Evolutionary conservation across 139 green algal species (phyloP).

Genomic region (Eudorina sp.): DNA sequence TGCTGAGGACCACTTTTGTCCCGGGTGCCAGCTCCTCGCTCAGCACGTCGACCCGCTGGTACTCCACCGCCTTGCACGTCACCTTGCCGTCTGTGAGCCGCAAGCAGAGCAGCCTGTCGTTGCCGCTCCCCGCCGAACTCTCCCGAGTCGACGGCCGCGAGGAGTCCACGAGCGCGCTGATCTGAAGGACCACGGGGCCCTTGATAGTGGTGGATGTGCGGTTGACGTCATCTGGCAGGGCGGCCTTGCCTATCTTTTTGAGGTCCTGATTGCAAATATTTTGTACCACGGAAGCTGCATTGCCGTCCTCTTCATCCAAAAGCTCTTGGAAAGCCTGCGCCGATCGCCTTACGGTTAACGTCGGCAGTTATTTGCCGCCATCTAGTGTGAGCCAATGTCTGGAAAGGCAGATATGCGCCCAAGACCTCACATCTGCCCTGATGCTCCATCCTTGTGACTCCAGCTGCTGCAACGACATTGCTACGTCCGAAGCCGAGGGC

Average conservation of each 20-base stretch:
- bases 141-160: background rate
- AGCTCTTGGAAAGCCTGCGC: slow-evolving; percentile 25
- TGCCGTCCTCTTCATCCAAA: slow-evolving; percentile 24
- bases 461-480: slow-evolving; percentile 35
- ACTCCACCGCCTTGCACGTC: slow-evolving; percentile 40
- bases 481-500: no score
- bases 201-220: slow-evolving; percentile 42
- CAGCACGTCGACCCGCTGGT: slow-evolving; percentile 42
- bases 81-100: slow-evolving; percentile 55
- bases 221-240: slow-evolving; percentile 64
- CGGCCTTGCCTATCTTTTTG: slow-evolving; percentile 43
- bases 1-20: slow-evolving; percentile 55
- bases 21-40: slow-evolving; percentile 54
- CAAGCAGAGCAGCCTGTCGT: slow-evolving; percentile 49
- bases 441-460: slow-evolving; percentile 55
- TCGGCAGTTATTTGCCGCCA: no score
- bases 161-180: background rate
- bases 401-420: no score
- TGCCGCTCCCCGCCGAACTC: background rate
- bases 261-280: slow-evolving; percentile 49
- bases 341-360: no score
- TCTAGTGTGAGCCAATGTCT: no score
- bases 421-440: slow-evolving; percentile 35
- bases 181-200: slow-evolving; percentile 59
- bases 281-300: background rate